These are phyloP conservation scores for Bretschneidera sinensis DNA, from an alignment of 345 rosid species.

Conservation along the genomic window DNA sequence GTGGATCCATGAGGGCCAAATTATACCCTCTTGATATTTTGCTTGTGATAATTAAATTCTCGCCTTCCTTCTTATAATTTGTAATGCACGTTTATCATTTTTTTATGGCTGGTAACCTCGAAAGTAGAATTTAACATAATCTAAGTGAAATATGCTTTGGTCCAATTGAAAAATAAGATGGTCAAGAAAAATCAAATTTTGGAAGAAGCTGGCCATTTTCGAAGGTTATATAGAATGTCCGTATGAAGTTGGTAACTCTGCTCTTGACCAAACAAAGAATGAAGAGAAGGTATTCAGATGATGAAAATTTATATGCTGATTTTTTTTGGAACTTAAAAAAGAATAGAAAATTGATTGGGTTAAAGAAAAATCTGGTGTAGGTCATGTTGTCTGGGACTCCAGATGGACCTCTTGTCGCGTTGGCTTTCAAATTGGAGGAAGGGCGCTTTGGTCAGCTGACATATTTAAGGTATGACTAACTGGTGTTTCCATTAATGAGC, in stretches of 20 bases:
- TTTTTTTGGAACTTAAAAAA: not conserved
- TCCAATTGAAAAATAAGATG: too few species aligned
- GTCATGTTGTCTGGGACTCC: constrained; percentile 75
- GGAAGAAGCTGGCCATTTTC: too few species aligned
- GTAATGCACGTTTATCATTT: too few species aligned
- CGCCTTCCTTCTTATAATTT: too few species aligned
- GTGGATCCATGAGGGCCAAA: too few species aligned
- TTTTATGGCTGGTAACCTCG: too few species aligned
- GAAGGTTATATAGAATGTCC: too few species aligned
- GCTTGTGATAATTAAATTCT: too few species aligned
- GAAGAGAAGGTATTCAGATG: constrained; percentile 74
- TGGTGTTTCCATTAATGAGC: constrained; percentile 1
- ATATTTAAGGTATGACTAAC: constrained; percentile 56
- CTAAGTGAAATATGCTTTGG: too few species aligned
- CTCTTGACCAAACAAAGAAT: constrained; percentile 81
- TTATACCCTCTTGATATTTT: too few species aligned
- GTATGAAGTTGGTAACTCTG: constrained; percentile 79
- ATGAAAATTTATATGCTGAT: constrained; percentile 7
- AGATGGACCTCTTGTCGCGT: constrained; percentile 93
- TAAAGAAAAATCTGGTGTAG: constrained; percentile 33
- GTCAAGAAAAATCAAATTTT: too few species aligned
- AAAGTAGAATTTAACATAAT: too few species aligned
- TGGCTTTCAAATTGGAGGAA: constrained; percentile 98
- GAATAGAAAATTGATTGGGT: not conserved
- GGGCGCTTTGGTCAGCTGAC: constrained; percentile 97